phyloP scores from a whole-genome alignment of 345 rosid species.

The Rhodomyrtus tomentosa region DNA sequence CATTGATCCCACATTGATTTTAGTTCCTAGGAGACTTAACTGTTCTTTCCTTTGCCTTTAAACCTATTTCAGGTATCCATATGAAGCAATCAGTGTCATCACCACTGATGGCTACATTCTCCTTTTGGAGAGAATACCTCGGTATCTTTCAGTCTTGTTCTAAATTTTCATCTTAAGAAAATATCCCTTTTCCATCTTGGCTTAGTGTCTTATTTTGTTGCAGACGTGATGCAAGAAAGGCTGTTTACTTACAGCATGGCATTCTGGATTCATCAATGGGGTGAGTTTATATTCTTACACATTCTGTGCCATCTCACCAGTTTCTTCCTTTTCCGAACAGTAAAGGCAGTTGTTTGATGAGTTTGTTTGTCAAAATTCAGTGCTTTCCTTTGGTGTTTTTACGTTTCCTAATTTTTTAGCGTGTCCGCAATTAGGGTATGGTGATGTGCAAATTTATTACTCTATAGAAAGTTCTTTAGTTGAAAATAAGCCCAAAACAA shows the following conservation, averaged over 20 bases:
- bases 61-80: slow-evolving; percentile 55
- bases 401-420: neutral
- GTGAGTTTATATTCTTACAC: slow-evolving; percentile 24
- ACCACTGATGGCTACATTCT: slow-evolving; percentile 95
- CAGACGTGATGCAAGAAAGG: slow-evolving; percentile 90
- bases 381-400: neutral
- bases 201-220: slow-evolving; percentile 8
- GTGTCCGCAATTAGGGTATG: neutral
- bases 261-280: slow-evolving; percentile 95
- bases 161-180: slow-evolving; percentile 1
- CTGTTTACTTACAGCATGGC: slow-evolving; percentile 90
- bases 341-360: neutral
- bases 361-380: neutral
- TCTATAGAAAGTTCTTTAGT: neutral
- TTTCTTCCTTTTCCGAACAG: neutral
- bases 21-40: neutral
- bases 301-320: neutral
- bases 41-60: slow-evolving; percentile 4
- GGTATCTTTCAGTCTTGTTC: slow-evolving; percentile 25
- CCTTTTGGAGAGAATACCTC: slow-evolving; percentile 90
- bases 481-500: neutral
- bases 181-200: slow-evolving; percentile 2
- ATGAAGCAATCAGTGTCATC: slow-evolving; percentile 81
- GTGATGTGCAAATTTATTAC: neutral
- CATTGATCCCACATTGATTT: neutral